Percentiles rank a stretch among this genome's conserved stretches.
Conservation (phyloP, 805 yeast genomes). For the Metschnikowia sp. region DNA sequence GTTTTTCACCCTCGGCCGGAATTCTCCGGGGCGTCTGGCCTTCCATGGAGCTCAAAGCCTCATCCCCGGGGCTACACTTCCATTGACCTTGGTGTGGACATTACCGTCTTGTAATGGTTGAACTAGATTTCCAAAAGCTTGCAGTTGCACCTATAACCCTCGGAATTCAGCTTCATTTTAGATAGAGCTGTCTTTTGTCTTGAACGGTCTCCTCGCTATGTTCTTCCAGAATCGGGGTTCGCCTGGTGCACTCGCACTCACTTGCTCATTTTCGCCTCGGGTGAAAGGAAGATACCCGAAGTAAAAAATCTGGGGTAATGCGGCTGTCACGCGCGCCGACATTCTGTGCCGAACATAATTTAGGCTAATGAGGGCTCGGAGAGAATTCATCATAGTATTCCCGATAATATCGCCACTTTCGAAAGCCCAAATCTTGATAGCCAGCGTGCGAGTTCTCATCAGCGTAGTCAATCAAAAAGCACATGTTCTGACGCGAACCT, state of each 20-base stretch:
- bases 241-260: not conserved
- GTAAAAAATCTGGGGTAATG: conserved; percentile 25
- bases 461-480: conserved; percentile 36
- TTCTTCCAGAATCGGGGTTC: no score
- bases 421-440: conserved; percentile 42
- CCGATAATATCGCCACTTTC: conserved; percentile 36
- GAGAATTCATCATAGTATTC: conserved; percentile 29
- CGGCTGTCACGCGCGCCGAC: not conserved
- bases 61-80: not conserved
- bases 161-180: no score
- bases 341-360: no score
- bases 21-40: conserved; percentile 3
- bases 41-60: not conserved
- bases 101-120: no score
- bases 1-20: conserved; percentile 6
- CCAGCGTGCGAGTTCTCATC: conserved; percentile 34
- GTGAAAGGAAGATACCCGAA: conserved; percentile 8
- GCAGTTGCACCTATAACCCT: no score
- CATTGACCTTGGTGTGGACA: no score
- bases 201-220: no score
- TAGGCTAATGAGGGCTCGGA: not conserved
- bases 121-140: no score
- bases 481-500: conserved; percentile 25
- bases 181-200: no score
- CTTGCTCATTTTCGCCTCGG: conserved; percentile 4